phyloP scores from a whole-genome alignment of 2,329 filamentous ascomycete genomes.

The Cercospora nicotianae region DNA sequence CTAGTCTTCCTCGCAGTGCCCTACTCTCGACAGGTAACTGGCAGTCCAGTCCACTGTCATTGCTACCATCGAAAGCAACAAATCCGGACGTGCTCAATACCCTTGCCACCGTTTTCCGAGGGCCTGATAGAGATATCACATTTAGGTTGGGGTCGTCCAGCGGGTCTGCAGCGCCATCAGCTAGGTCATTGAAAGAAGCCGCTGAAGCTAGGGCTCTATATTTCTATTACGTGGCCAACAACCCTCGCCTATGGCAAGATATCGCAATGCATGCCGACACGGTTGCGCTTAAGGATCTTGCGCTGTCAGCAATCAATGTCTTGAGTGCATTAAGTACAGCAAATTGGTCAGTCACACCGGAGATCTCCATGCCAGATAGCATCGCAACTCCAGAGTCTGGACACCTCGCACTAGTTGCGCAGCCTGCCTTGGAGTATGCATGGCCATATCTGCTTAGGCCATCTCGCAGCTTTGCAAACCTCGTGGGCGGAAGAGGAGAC shows the following conservation, averaged over 20 bases:
- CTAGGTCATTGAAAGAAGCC: slow-evolving; percentile 48
- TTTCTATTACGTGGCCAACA: slow-evolving; percentile 53
- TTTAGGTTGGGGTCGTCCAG: slow-evolving; percentile 38
- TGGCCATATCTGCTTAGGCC: slow-evolving; percentile 60
- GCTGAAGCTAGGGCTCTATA: slow-evolving; percentile 57
- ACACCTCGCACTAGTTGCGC: slow-evolving; percentile 54
- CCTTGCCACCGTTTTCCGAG: slow-evolving; percentile 57
- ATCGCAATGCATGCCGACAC: slow-evolving; percentile 57
- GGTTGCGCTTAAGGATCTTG: slow-evolving; percentile 57
- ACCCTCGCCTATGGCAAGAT: slow-evolving; percentile 54
- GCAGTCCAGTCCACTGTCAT: slow-evolving; percentile 47
- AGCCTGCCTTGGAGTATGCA: slow-evolving; percentile 51
- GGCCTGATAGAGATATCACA: slow-evolving; percentile 45
- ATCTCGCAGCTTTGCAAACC: slow-evolving; percentile 57
- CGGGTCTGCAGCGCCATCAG: slow-evolving; percentile 16
- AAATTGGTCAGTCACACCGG: slow-evolving; percentile 48
- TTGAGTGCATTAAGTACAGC: slow-evolving; percentile 56
- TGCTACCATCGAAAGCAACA: slow-evolving; percentile 54
- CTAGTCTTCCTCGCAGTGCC: slow-evolving; percentile 56
- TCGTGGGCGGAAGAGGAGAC: slow-evolving; percentile 60
- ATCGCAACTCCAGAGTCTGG: slow-evolving; percentile 44
- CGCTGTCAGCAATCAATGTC: slow-evolving; percentile 56
- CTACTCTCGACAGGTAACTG: slow-evolving; percentile 46
- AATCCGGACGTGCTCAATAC: slow-evolving; percentile 57
- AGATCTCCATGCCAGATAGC: slow-evolving; percentile 42